phyloP scores from a whole-genome alignment of 495 filamentous ascomycete species.

The Platismatia glauca region DNA sequence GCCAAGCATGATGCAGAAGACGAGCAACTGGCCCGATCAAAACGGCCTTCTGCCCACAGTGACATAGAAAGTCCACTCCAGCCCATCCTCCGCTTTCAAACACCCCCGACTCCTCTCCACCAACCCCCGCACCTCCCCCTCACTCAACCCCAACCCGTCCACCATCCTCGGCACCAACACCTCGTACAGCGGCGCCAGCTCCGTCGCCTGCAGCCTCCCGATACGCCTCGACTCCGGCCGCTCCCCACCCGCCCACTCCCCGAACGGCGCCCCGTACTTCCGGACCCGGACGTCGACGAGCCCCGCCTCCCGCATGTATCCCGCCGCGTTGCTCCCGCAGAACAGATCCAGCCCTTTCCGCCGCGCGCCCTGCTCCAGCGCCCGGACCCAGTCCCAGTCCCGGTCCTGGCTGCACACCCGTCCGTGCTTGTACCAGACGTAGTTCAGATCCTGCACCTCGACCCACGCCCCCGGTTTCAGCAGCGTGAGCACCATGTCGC shows the following conservation, averaged over 20 bases:
- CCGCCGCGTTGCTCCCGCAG: constrained; percentile 2
- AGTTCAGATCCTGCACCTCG: neutral
- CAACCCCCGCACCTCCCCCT: neutral
- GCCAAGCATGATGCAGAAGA: too few relatives aligned
- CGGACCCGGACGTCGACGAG: neutral
- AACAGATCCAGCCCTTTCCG: neutral
- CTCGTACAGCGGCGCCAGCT: neutral
- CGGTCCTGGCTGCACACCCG: neutral
- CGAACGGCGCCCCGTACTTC: neutral
- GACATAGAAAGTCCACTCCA: neutral
- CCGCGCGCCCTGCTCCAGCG: neutral
- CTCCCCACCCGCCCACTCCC: neutral
- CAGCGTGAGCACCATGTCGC: neutral
- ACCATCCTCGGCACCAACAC: neutral
- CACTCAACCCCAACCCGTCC: neutral
- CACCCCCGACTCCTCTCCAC: neutral
- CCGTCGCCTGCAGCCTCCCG: neutral
- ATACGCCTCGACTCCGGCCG: neutral
- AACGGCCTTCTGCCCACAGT: neutral
- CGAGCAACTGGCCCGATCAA: too few relatives aligned
- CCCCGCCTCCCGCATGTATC: neutral
- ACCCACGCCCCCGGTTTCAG: neutral
- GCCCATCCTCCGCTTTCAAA: neutral
- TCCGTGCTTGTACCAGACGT: neutral
- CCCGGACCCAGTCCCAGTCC: neutral